Conservation (phyloP, 2,329 filamentous ascomycete species). For the Emergomyces orientalis region DNA sequence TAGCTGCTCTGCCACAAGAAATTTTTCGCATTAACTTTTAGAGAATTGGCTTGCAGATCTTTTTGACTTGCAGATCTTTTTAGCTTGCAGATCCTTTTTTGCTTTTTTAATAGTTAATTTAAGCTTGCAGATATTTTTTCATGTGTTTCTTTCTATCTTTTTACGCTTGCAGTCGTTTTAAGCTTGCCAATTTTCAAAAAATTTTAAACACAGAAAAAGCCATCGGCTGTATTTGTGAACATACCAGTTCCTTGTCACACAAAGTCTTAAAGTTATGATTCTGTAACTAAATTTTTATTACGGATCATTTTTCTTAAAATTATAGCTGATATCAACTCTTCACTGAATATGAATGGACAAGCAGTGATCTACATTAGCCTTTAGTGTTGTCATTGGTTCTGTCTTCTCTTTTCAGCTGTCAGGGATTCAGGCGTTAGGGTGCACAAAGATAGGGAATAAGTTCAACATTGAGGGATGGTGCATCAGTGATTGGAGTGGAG, state of each 20-base stretch:
- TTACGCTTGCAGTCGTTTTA: conserved; percentile 1
- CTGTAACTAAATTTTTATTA: neutral
- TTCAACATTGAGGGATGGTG: neutral
- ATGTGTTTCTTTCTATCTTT: neutral
- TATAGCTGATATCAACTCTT: neutral
- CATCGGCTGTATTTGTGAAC: neutral
- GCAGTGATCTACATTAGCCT: neutral
- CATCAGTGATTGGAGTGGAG: neutral
- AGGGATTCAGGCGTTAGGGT: neutral
- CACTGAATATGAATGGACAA: neutral
- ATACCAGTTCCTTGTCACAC: neutral
- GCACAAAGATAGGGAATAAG: neutral
- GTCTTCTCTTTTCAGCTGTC: neutral
- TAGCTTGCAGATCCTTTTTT: neutral
- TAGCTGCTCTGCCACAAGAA: neutral
- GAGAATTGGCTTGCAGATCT: neutral
- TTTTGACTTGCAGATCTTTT: neutral
- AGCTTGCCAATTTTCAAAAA: conserved; percentile 1
- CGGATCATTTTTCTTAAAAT: neutral
- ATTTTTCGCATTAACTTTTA: neutral
- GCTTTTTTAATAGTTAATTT: neutral
- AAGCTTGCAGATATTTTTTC: conserved; percentile 1
- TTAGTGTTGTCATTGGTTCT: neutral
- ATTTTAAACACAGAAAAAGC: neutral
- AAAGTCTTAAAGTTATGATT: neutral